Conservation (phyloP, 2,329 filamentous ascomycete genomes). For the Hyphodiscus sp. region DNA sequence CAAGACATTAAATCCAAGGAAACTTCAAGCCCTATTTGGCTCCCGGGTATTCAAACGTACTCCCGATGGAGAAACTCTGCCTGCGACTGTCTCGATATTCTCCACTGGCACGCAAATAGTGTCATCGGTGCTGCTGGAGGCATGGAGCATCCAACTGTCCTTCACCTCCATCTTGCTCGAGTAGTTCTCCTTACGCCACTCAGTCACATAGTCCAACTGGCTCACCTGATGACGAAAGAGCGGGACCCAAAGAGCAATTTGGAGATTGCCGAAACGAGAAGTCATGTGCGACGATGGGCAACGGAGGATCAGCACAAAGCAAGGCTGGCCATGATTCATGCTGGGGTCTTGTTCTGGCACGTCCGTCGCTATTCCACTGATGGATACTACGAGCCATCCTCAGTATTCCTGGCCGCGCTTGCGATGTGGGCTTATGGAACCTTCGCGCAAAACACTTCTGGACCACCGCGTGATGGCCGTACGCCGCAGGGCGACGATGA, state of each 20-base stretch:
- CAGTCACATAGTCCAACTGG: conserved; percentile 17
- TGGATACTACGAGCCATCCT: conserved; percentile 41
- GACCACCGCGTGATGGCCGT: background rate
- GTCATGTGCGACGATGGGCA: conserved; percentile 41
- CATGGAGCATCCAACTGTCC: conserved; percentile 37
- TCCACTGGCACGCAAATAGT: conserved; percentile 38
- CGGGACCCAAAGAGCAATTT: background rate
- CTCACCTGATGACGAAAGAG: conserved; percentile 6
- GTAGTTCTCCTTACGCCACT: conserved; percentile 35
- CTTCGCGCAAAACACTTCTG: conserved; percentile 12
- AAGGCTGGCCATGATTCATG: conserved; percentile 49
- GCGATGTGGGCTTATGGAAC: conserved; percentile 39
- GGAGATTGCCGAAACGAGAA: conserved; percentile 23
- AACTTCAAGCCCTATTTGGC: conserved; percentile 35
- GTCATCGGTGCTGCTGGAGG: conserved; percentile 34
- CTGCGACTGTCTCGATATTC: conserved; percentile 37
- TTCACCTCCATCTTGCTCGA: conserved; percentile 38
- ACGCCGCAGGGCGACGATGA: conserved; percentile 5
- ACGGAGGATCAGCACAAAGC: conserved; percentile 47
- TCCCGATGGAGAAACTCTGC: conserved; percentile 40
- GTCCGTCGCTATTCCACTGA: conserved; percentile 42
- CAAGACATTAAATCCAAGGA: conserved; percentile 29
- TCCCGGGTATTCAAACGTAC: conserved; percentile 40
- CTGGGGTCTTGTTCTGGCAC: conserved; percentile 46
- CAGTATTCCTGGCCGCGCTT: conserved; percentile 39